Conservation (phyloP, 2,329 filamentous ascomycete genomes). For the Coniochaeta sp. region DNA sequence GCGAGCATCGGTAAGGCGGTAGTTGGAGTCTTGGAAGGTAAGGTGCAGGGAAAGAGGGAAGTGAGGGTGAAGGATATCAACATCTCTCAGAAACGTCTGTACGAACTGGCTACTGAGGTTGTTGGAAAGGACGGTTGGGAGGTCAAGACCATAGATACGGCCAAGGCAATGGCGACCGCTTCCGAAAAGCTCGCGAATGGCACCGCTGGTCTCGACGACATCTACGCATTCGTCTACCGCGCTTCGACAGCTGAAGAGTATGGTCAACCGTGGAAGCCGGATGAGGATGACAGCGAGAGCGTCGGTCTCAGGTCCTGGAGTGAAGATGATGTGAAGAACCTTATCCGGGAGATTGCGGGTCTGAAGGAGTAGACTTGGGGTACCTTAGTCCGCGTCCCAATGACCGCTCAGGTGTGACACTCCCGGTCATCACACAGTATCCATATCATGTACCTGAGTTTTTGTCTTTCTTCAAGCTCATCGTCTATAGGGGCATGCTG, state of each 20-base stretch:
- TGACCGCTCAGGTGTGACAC: no score
- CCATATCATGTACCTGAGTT: no score
- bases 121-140: constrained; percentile 4
- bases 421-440: no score
- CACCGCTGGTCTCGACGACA: background rate
- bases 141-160: constrained; percentile 4
- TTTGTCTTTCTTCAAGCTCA: no score
- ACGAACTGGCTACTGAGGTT: constrained; percentile 3
- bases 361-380: background rate
- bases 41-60: background rate
- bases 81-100: constrained; percentile 4
- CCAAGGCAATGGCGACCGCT: background rate
- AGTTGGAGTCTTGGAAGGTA: constrained; percentile 1
- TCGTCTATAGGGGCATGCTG: no score
- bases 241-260: background rate
- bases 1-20: constrained; percentile 6
- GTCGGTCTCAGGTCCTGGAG: constrained; percentile 4
- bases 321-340: background rate
- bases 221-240: constrained; percentile 5
- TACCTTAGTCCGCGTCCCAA: no score
- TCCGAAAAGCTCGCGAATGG: constrained; percentile 5
- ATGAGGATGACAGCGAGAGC: constrained; percentile 6
- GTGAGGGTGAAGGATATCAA: constrained; percentile 5
- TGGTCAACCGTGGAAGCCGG: constrained; percentile 3
- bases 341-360: background rate